Conservation (phyloP, 208 protist genomes). For the Leishmania aethiopica region DNA sequence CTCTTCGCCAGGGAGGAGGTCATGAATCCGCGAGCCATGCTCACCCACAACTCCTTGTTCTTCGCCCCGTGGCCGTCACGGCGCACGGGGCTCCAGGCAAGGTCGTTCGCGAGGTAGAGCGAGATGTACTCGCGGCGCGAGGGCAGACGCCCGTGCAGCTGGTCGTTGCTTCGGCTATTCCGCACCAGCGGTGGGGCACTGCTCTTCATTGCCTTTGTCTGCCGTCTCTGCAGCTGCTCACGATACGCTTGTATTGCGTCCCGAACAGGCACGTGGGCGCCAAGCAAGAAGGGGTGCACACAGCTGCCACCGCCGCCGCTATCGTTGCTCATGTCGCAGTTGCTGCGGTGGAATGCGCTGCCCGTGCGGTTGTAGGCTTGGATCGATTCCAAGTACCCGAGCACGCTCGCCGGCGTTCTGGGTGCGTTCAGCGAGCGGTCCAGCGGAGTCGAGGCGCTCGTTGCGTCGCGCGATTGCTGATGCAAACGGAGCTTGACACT, state of each 20-base stretch:
- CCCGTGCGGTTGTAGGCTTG: constrained; percentile 23
- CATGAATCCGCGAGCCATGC: constrained; percentile 53
- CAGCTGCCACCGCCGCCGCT: not conserved
- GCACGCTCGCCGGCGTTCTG: not conserved
- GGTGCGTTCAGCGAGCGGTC: not conserved
- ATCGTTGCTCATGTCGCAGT: not conserved
- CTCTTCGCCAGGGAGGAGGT: constrained; percentile 46
- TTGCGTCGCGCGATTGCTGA: not conserved
- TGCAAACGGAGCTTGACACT: not conserved
- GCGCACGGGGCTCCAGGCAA: constrained; percentile 43
- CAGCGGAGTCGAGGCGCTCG: not conserved
- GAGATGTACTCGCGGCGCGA: constrained; percentile 58
- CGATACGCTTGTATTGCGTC: constrained; percentile 15
- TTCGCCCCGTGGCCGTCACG: constrained; percentile 33
- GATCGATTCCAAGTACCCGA: constrained; percentile 23
- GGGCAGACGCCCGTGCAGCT: constrained; percentile 29
- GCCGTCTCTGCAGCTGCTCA: not conserved
- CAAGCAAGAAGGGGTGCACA: not conserved
- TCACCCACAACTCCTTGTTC: constrained; percentile 51
- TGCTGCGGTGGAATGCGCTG: constrained; percentile 21
- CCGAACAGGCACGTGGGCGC: constrained; percentile 6
- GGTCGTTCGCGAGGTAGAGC: constrained; percentile 57
- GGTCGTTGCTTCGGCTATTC: not conserved
- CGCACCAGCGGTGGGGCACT: not conserved
- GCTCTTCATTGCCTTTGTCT: not conserved